Evolutionary conservation across 495 filamentous ascomycete genomes (phyloP), one percentile per base, ranked within the genome.

Genomic region (Lophiostoma macrostomum): DNA sequence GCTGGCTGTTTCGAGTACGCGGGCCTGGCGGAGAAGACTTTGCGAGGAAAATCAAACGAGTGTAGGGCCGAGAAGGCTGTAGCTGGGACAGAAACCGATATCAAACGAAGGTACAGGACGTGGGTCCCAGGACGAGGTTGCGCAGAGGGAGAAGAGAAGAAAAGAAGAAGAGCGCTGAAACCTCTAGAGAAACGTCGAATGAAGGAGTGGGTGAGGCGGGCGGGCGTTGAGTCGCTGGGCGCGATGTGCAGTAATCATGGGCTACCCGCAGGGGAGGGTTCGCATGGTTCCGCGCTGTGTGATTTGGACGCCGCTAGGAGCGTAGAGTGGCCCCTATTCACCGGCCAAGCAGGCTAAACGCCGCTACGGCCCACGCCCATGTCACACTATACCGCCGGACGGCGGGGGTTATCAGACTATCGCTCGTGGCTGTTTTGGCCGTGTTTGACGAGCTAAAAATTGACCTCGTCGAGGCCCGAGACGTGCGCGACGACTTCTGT

Each of bases 81-180:
- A 51, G 37, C 35, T 39, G 43, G 34, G 30, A 40, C 16, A 55
- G 54, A 53, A 57, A 63, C 54, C 13, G 28, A 48, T 52, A 46
- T 54, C 48, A 63, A 63, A 63, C 37, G 60, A 63, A 30, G 28
- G 60, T 29, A 58, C 29, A 54, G 60, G 54, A 58, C 60, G 41
- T 44, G 36, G 30, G 53, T 54, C 60, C 56, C 18, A 11, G 18
- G 16, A 32, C 24, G 37, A 44, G 42, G 27, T 7, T 14, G 16
- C 36, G 56, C 56, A 45, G 56, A 40, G 51, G 20, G 44, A 23
- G 39, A 13, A 52, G 18, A 47, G 41, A 36, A 47, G 35, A 31
- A 47, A 45, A 52, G 40, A 58, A 56, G 24, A 45, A 49, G 23
- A 11, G 41, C 49, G 52, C 51, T 62, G 46, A 47, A 56, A 56